These are phyloP conservation scores for Suillus alpinus DNA, from an alignment of 768 basidiomycete species.

Conservation along the genomic window DNA sequence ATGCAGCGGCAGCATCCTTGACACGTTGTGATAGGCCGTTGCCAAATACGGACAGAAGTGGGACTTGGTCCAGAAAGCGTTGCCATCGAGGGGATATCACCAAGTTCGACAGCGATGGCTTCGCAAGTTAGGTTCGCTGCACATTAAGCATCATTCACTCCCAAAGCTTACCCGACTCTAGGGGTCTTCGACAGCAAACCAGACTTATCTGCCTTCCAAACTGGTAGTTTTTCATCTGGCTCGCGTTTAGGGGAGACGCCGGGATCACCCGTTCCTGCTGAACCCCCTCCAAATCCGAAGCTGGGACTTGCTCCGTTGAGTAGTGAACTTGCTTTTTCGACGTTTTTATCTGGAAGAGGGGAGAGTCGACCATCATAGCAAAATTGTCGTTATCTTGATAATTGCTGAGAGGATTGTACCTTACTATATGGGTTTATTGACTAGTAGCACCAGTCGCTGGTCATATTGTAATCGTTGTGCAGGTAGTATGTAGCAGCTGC, in stretches of 20 bases:
- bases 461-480: neutral
- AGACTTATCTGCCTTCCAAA: constrained; percentile 33
- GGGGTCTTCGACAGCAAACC: constrained; percentile 37
- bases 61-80: constrained; percentile 40
- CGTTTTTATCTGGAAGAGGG: constrained; percentile 18
- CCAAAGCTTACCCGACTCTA: constrained; percentile 3
- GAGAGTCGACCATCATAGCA: constrained; percentile 9
- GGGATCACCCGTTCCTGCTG: constrained; percentile 8
- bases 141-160: neutral
- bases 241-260: constrained; percentile 7
- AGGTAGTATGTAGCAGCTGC: neutral
- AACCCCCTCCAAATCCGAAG: constrained; percentile 35
- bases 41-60: constrained; percentile 38
- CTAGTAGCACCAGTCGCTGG: neutral
- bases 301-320: constrained; percentile 37
- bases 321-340: constrained; percentile 31
- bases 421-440: neutral
- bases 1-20: neutral
- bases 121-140: constrained; percentile 33
- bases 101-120: constrained; percentile 44
- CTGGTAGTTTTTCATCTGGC: constrained; percentile 17
- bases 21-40: constrained; percentile 29
- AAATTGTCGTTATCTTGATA: neutral
- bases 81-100: constrained; percentile 40
- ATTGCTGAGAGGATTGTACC: neutral